Base-by-base conservation (phyloP, 768 basidiomycete species). In the Cubamyces sp. region DNA sequence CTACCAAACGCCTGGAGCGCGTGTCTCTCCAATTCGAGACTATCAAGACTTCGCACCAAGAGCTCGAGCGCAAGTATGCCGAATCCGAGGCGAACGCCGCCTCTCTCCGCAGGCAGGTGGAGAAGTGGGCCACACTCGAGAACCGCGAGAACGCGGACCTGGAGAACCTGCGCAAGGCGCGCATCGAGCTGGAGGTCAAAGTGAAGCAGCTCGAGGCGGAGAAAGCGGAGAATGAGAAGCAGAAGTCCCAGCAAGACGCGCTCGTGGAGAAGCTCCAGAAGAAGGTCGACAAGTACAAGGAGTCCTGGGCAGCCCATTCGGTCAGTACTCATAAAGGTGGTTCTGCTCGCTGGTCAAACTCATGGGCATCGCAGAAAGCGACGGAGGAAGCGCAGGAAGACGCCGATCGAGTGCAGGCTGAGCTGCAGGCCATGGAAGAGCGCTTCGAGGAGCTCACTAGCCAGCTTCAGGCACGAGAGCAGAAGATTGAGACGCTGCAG, bases 41-140 rank as follows among this genome's bases (percentile, higher is more conserved):
- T 39, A 76, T 84, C 19, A 78, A 83, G 47, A 76, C 82, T 21
- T 79, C 79, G 51, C 77, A 80, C 42, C 74, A 77, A 0, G 86
- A 87, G 30, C 78, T 90, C 40, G 80, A 87, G 61, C 80, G 79
- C 47, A 70, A 77, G 37, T 82, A 86, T 56, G 81, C 84, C 43
- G 87, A 90, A 42, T 78, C 84, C 23, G 82, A 84, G 61, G 82
- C 84, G 6, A 79, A 79, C 11, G 82, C 81, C 50, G 73, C 74
- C 5, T 82, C 87, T 43, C 75, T 91, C 40, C 80, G 82, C 52
- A 80, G 81, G 16, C 90, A 92, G 66, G 75, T 92, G 9, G 82
- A 83, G 43, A 84, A 87, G 68, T 91, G 88, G 88, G 80, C 88
- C 68, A 80, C 73, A 26, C 72, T 90, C 18, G 91, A 91, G 68